Conservation (phyloP, 805 yeast genomes). For the Candida broadrunensis region DNA sequence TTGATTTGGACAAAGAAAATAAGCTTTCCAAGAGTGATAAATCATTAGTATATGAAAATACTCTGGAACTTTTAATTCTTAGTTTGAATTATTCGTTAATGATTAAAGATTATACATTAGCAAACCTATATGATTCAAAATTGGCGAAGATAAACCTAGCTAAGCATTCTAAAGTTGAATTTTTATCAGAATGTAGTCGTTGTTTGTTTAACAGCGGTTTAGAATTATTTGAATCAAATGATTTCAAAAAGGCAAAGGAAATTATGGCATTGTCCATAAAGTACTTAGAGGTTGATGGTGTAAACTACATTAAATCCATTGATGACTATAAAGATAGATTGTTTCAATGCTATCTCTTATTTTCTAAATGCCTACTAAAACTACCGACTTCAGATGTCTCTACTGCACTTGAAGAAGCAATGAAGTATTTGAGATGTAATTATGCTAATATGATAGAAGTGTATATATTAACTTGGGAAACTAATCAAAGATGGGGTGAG, state of each 20-base stretch:
- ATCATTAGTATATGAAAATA: not conserved
- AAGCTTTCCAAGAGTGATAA: not conserved
- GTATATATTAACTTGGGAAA: slow-evolving; percentile 1
- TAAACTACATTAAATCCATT: not conserved
- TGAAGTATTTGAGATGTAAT: not conserved
- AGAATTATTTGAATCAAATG: not conserved
- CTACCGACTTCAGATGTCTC: not conserved
- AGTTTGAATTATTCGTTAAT: slow-evolving; percentile 1
- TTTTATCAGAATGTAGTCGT: slow-evolving; percentile 1
- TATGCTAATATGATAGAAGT: not conserved
- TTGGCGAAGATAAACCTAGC: not conserved
- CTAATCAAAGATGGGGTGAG: not conserved
- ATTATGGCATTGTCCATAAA: not conserved
- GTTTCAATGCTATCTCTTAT: slow-evolving; percentile 1
- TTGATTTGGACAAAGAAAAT: not conserved
- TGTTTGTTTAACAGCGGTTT: slow-evolving; percentile 1
- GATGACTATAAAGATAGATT: not conserved
- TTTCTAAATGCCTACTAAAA: not conserved
- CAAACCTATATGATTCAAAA: not conserved
- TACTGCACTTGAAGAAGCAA: not conserved
- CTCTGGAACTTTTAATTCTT: not conserved
- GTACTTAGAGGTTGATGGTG: slow-evolving; percentile 1
- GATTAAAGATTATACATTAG: not conserved
- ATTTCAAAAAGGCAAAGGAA: not conserved
- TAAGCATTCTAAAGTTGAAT: not conserved